Conservation (phyloP, 2,329 filamentous ascomycete genomes). For the Curvularia sp. region DNA sequence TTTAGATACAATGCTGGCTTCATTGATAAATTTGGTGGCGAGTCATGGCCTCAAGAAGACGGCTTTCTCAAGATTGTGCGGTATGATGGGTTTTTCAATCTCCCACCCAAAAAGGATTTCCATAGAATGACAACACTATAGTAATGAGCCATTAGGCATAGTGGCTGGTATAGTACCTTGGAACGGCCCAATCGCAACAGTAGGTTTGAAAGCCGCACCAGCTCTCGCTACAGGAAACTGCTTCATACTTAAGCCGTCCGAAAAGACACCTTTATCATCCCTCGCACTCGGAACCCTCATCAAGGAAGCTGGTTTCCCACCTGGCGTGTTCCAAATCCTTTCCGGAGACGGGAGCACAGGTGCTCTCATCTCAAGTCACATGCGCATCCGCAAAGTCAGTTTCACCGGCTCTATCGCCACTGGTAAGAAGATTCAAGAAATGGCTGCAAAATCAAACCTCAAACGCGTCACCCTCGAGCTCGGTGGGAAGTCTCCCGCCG, state of each 20-base stretch:
- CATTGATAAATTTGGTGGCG: slow-evolving; percentile 45
- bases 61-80: slow-evolving; percentile 55
- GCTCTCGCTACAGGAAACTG: slow-evolving; percentile 47
- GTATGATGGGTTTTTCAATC: background rate
- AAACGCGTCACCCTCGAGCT: slow-evolving; percentile 55
- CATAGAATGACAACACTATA: background rate
- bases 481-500: slow-evolving; percentile 54
- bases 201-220: slow-evolving; percentile 48
- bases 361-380: slow-evolving; percentile 48
- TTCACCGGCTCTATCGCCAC: slow-evolving; percentile 53
- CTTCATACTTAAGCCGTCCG: slow-evolving; percentile 49
- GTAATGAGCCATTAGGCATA: slow-evolving; percentile 53
- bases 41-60: slow-evolving; percentile 53
- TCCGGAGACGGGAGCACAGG: slow-evolving; percentile 50
- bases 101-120: no score
- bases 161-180: slow-evolving; percentile 54
- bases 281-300: slow-evolving; percentile 45
- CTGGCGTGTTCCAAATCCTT: slow-evolving; percentile 53
- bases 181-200: slow-evolving; percentile 51
- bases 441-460: slow-evolving; percentile 52
- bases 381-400: slow-evolving; percentile 50
- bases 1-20: slow-evolving; percentile 49
- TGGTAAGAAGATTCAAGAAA: slow-evolving; percentile 51
- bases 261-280: slow-evolving; percentile 46
- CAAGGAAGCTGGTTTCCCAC: slow-evolving; percentile 49